A percentile compares a stretch with the other conserved stretches of the same genome.
Conservation (phyloP, 495 filamentous ascomycete species). For the Daldinia caldariorum region DNA sequence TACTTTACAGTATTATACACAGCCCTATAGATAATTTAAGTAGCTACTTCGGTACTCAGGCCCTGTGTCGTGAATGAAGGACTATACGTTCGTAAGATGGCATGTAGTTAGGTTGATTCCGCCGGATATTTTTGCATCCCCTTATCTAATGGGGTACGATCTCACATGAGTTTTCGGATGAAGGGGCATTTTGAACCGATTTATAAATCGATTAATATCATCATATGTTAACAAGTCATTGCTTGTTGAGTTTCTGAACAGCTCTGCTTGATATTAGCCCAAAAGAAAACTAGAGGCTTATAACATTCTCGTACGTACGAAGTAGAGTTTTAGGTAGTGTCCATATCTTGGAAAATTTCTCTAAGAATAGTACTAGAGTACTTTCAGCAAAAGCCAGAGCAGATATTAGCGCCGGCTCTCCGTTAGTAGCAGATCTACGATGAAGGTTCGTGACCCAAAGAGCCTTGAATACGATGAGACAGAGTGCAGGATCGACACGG, state of each 20-base stretch:
- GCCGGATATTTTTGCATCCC: not conserved
- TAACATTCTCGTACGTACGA: slow-evolving; percentile 17
- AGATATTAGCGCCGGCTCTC: not conserved
- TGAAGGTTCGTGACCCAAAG: slow-evolving; percentile 39
- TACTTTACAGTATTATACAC: not conserved
- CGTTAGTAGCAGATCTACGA: slow-evolving; percentile 22
- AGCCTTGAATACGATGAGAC: slow-evolving; percentile 33
- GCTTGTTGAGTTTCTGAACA: slow-evolving; percentile 23
- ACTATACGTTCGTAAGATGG: not conserved
- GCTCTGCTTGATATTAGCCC: slow-evolving; percentile 22
- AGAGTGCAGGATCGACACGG: slow-evolving; percentile 42
- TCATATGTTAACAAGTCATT: slow-evolving; percentile 19
- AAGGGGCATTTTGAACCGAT: slow-evolving; percentile 32
- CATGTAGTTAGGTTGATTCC: not conserved
- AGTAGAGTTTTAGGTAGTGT: slow-evolving; percentile 30
- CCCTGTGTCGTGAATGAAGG: not conserved
- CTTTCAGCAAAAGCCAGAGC: slow-evolving; percentile 22
- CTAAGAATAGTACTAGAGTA: slow-evolving; percentile 36
- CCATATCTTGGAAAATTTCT: slow-evolving; percentile 43
- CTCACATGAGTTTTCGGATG: slow-evolving; percentile 31
- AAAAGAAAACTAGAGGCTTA: not conserved
- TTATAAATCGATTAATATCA: slow-evolving; percentile 29
- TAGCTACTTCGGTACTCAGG: no score
- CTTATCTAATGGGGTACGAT: not conserved
- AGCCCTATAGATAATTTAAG: no score